Conservation (phyloP, 2,329 filamentous ascomycete species). For the Aspergillus alliaceus region DNA sequence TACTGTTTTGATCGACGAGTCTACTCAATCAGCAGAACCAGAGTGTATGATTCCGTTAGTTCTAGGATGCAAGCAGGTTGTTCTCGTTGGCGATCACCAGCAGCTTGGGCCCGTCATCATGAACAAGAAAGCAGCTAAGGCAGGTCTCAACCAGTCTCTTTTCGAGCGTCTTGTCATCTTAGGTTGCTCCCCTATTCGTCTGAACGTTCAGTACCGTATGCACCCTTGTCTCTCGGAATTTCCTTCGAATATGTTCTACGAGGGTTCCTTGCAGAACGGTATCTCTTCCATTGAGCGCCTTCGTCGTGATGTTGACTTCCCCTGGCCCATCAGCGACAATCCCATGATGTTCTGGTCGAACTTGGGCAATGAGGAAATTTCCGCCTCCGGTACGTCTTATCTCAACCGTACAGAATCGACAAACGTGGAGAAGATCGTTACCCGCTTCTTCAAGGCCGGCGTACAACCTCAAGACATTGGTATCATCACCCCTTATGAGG, state of each 20-base stretch:
- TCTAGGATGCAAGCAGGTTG: slow-evolving; percentile 95
- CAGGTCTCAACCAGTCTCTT: slow-evolving; percentile 94
- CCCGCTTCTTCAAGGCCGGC: slow-evolving; percentile 96
- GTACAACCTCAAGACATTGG: slow-evolving; percentile 93
- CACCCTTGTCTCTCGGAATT: slow-evolving; percentile 96
- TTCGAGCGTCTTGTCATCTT: slow-evolving; percentile 95
- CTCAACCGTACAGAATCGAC: slow-evolving; percentile 95
- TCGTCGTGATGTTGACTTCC: slow-evolving; percentile 92
- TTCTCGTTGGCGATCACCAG: slow-evolving; percentile 97
- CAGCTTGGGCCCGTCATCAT: slow-evolving; percentile 98
- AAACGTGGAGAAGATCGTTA: slow-evolving; percentile 98
- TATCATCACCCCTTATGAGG: slow-evolving; percentile 98
- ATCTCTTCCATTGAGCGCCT: slow-evolving; percentile 87
- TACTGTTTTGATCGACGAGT: slow-evolving; percentile 96
- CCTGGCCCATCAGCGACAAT: slow-evolving; percentile 89
- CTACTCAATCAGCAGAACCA: slow-evolving; percentile 94
- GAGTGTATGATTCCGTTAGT: slow-evolving; percentile 99
- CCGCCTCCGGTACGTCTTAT: slow-evolving; percentile 94
- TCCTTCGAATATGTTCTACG: slow-evolving; percentile 99
- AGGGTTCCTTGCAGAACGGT: slow-evolving; percentile 93
- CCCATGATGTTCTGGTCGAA: slow-evolving; percentile 99
- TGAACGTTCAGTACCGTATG: slow-evolving; percentile 99
- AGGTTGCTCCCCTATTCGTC: slow-evolving; percentile 83
- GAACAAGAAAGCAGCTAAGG: slow-evolving; percentile 99
- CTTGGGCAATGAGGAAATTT: slow-evolving; percentile 95